These are phyloP conservation scores for Pythium myriotylum DNA, from an alignment of 352 stramenopile species.

Conservation along the genomic window DNA sequence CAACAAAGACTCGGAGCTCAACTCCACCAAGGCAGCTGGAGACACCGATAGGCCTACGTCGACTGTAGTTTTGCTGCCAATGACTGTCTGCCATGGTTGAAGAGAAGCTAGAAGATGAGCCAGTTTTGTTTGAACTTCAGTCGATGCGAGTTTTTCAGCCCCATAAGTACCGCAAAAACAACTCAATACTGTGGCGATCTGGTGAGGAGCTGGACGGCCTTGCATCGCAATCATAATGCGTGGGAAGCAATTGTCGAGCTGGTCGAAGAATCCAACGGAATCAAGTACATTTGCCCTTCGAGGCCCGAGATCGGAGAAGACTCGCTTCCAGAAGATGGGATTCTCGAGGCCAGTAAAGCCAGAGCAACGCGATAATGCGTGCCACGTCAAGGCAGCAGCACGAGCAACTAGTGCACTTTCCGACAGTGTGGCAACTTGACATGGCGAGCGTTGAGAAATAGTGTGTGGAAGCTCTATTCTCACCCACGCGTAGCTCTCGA, in stretches of 20 bases:
- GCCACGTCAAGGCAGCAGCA: constrained; percentile 5
- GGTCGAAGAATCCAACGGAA: constrained; percentile 1
- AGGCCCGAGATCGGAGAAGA: neutral
- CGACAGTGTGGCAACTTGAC: neutral
- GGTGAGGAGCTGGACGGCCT: neutral
- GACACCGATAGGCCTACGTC: neutral
- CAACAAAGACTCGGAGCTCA: no score
- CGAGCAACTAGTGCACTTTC: neutral
- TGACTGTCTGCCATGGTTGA: no score
- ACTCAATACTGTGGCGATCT: neutral
- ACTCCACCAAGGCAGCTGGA: neutral
- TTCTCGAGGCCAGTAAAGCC: neutral
- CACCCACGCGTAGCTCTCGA: constrained; percentile 13
- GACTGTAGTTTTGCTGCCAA: no score
- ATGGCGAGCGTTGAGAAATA: neutral
- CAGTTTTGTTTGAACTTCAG: neutral
- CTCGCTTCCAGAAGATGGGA: constrained; percentile 13
- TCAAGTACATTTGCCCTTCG: neutral
- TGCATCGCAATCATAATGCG: neutral
- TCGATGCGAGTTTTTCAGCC: neutral
- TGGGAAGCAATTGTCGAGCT: neutral
- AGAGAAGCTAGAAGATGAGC: neutral
- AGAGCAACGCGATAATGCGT: neutral
- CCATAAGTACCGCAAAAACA: neutral
- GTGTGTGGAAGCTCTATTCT: constrained; percentile 1